Percentiles rank a stretch among this genome's conserved stretches.
phyloP scores from a whole-genome alignment of 2,329 filamentous ascomycete genomes.

The Alternaria postmessia region DNA sequence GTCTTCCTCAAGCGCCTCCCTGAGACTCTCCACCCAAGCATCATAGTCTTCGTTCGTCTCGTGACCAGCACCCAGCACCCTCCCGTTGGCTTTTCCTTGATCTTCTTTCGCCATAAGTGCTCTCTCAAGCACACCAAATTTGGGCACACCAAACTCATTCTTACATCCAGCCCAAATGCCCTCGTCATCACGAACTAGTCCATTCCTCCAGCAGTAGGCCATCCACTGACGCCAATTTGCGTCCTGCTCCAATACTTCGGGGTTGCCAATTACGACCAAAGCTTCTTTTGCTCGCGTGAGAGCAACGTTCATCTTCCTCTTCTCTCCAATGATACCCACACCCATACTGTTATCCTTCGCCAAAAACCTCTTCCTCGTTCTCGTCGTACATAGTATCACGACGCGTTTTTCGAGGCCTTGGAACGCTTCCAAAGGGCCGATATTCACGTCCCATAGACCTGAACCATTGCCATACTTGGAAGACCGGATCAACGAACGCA shows the following conservation, averaged over 20 bases:
- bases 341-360: conserved; percentile 39
- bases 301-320: conserved; percentile 55
- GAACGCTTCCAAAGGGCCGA: conserved; percentile 58
- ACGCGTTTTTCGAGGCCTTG: conserved; percentile 56
- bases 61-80: conserved; percentile 25
- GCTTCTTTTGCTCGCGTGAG: conserved; percentile 56
- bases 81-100: not conserved
- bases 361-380: conserved; percentile 46
- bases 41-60: conserved; percentile 28
- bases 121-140: conserved; percentile 38
- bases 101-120: conserved; percentile 36
- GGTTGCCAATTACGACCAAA: conserved; percentile 54
- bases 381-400: conserved; percentile 57
- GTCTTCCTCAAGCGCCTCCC: conserved; percentile 30
- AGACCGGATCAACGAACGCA: conserved; percentile 50
- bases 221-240: conserved; percentile 50
- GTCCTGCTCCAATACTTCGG: conserved; percentile 49
- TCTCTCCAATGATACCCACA: conserved; percentile 50
- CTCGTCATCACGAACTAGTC: conserved; percentile 23
- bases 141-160: not conserved
- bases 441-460: conserved; percentile 52
- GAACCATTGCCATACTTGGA: not conserved
- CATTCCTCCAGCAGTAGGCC: conserved; percentile 51
- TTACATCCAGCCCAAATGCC: conserved; percentile 12
- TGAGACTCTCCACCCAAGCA: conserved; percentile 33